These are phyloP conservation scores for Mycosphaerelloides madeirae DNA, from an alignment of 2,329 filamentous ascomycete genomes.

Conservation along the genomic window DNA sequence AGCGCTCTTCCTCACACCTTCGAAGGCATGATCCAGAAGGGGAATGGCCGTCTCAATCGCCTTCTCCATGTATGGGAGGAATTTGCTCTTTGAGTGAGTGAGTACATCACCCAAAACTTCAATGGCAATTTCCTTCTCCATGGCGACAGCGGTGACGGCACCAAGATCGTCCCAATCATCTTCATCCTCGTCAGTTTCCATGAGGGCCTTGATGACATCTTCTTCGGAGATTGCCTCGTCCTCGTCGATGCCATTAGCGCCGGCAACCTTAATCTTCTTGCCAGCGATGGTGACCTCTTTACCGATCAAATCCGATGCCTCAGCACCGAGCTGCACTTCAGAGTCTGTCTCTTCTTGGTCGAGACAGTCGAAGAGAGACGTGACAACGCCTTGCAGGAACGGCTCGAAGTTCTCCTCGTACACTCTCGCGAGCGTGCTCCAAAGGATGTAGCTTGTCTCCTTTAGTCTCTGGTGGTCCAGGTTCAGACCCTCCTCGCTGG, in stretches of 20 bases:
- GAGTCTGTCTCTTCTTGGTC: constrained; percentile 83
- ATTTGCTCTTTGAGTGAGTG: constrained; percentile 74
- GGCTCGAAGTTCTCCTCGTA: constrained; percentile 79
- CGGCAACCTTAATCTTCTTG: constrained; percentile 78
- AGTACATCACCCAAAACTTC: constrained; percentile 93
- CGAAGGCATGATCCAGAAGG: constrained; percentile 82
- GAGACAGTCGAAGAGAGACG: constrained; percentile 76
- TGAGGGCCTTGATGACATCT: constrained; percentile 46
- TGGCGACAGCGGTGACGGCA: constrained; percentile 79
- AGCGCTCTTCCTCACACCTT: constrained; percentile 88
- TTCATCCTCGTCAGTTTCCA: constrained; percentile 57
- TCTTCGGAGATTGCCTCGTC: constrained; percentile 52
- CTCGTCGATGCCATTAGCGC: constrained; percentile 44
- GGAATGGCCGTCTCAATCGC: constrained; percentile 76
- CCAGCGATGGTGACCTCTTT: constrained; percentile 73
- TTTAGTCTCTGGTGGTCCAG: constrained; percentile 86
- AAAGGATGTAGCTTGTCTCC: constrained; percentile 96
- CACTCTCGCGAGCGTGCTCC: constrained; percentile 90
- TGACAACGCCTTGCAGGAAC: constrained; percentile 72
- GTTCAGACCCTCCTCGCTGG: constrained; percentile 83
- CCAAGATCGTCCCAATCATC: constrained; percentile 80
- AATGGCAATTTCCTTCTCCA: constrained; percentile 95
- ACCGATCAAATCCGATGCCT: constrained; percentile 68
- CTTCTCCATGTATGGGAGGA: constrained; percentile 81
- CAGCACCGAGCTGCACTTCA: constrained; percentile 69